Base-by-base conservation (phyloP, 768 basidiomycete genomes). In the Mycena indigotica region DNA sequence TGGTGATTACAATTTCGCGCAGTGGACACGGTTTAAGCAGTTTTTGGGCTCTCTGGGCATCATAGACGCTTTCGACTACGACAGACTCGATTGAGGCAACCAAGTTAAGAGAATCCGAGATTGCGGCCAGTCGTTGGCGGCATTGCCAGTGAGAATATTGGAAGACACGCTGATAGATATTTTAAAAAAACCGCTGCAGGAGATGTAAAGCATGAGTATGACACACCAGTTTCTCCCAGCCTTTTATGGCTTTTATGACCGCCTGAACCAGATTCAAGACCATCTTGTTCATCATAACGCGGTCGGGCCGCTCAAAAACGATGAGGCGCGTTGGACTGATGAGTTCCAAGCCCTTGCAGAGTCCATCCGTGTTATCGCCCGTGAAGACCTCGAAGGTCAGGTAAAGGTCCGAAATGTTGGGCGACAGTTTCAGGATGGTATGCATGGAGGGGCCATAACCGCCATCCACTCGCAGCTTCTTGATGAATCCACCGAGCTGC, bases 381-480 rank as follows among this genome's bases (percentile, higher is more conserved):
- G 50, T 10, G 12, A 6, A 35, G 5, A 52, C 30, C 5, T 52
- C 50, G 26, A 52, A 52, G 5, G 50, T 28, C 10, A 52, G 50
- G 29, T 32, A 35, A 4, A 52, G 25, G 30, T 52, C 50, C 28
- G 50, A 30, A 12, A 52, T n/a, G 30, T 52, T 52, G 15, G 50
- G 50, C 15, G 26, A 29, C 28, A 17, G 17, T 23, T 17, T 4
- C 50, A 52, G 23, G 21, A 52, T 24, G 5, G 50, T 35, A 5
- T 52, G 28, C 50, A 52, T 52, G 12, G 50, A n/a, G 5, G 50
- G 6, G 10, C 50, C 56, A 32, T 64, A 68, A 4, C 64, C 62
- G n/a, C 69, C 67, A 40, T 70, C 67, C 19, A 68, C 49, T 32
- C 67, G 65, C 28, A 69, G 28, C 44, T 64, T 65, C 55, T 61